phyloP scores from a whole-genome alignment of 148 eudicot species.

The Euryodendron excelsum region DNA sequence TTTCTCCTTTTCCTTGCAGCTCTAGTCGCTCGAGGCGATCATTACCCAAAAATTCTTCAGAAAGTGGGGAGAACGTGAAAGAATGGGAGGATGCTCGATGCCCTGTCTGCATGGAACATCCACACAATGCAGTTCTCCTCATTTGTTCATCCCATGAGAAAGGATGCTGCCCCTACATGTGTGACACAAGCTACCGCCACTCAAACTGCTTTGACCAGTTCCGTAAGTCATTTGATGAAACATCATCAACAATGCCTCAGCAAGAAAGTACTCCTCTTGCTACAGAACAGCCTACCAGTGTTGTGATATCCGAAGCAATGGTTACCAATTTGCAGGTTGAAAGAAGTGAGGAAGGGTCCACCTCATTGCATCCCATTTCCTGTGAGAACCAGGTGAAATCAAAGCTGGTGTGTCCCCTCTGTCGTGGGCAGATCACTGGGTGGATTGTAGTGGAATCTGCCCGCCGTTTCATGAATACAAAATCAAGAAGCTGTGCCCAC shows the following conservation, averaged over 20 bases:
- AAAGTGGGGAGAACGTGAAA: constrained; percentile 50
- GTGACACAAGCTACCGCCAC: constrained; percentile 96
- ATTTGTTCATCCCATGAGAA: constrained; percentile 75
- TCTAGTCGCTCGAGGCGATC: constrained; percentile 50
- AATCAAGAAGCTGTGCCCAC: constrained; percentile 73
- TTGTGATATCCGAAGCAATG: constrained; percentile 25
- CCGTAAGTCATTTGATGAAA: constrained; percentile 31
- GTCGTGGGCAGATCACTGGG: constrained; percentile 73
- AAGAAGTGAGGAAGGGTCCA: constrained; percentile 34
- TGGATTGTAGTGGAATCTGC: constrained; percentile 82
- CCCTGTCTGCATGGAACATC: constrained; percentile 97
- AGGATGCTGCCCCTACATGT: constrained; percentile 93
- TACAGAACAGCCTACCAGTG: not conserved
- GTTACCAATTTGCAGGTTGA: constrained; percentile 34
- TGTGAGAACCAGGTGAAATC: constrained; percentile 31
- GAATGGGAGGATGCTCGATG: constrained; percentile 96
- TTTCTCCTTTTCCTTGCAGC: constrained; percentile 54
- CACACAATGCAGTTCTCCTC: constrained; percentile 89
- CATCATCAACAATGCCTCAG: constrained; percentile 8
- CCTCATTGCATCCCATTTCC: constrained; percentile 19
- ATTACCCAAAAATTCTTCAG: constrained; percentile 35
- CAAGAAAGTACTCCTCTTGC: constrained; percentile 21
- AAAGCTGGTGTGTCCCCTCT: constrained; percentile 78
- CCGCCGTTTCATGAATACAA: constrained; percentile 75
- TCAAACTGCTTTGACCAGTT: constrained; percentile 92